Percentiles rank a stretch among this genome's conserved stretches.
phyloP scores from a whole-genome alignment of 805 yeast genomes.

The Starmera dryadoides region DNA sequence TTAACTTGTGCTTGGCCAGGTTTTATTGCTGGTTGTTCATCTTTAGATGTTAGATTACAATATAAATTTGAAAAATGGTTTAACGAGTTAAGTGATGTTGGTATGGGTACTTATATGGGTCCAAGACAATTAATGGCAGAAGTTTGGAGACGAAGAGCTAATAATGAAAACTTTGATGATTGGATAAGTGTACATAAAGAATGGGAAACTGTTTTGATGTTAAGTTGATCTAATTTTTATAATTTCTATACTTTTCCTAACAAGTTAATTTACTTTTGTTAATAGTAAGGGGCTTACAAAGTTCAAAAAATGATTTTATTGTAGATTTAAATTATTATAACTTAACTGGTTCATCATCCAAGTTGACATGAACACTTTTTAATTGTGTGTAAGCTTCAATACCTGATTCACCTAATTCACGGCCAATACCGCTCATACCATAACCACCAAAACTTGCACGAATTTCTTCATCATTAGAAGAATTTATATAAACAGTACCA shows the following conservation, averaged over 20 bases:
- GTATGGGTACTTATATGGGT: slow-evolving; percentile 79
- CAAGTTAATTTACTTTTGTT: no score
- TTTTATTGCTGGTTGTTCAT: slow-evolving; percentile 80
- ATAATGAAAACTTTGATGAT: slow-evolving; percentile 49
- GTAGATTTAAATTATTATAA: no score
- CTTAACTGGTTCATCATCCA: slow-evolving; percentile 38
- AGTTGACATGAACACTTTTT: slow-evolving; percentile 69
- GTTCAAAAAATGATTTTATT: no score
- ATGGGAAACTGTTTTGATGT: slow-evolving; percentile 82
- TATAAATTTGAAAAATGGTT: slow-evolving; percentile 66
- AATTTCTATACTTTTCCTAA: no score
- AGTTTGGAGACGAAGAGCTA: slow-evolving; percentile 71
- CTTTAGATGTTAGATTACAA: slow-evolving; percentile 50
- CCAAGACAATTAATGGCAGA: slow-evolving; percentile 80
- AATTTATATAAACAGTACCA: slow-evolving; percentile 66
- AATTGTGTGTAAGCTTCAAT: slow-evolving; percentile 63
- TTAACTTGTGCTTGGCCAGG: slow-evolving; percentile 87
- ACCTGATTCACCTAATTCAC: slow-evolving; percentile 36
- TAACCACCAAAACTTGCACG: slow-evolving; percentile 78
- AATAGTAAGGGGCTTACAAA: no score
- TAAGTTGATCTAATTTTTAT: no score
- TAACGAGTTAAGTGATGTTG: slow-evolving; percentile 37
- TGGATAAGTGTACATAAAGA: slow-evolving; percentile 78
- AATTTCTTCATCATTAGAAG: slow-evolving; percentile 57
- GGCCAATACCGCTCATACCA: slow-evolving; percentile 34